Evolutionary conservation across 257 asterid genomes (phyloP).

Genomic region (Solanum chiquidenum): DNA sequence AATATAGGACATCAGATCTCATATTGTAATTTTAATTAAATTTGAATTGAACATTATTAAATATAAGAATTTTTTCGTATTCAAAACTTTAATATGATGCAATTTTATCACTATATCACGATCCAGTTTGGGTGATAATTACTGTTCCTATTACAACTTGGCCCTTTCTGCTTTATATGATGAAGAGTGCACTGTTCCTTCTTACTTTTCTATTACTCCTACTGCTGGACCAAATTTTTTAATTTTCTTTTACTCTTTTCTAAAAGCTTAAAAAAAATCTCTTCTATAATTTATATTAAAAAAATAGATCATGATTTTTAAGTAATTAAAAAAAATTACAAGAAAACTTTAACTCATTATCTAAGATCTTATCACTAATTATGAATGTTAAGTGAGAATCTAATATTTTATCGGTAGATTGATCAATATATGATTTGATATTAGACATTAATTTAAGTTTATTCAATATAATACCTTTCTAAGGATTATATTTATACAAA

Average conservation of each 20-base stretch:
- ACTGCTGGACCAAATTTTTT: not conserved
- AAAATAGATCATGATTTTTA: not conserved
- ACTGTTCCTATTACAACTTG: not conserved
- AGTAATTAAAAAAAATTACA: not conserved
- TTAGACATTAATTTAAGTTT: not conserved
- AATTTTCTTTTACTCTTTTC: too few species aligned
- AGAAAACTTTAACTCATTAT: not conserved
- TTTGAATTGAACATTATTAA: too few species aligned
- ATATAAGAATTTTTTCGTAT: too few species aligned
- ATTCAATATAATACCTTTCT: not conserved
- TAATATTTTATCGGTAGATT: not conserved
- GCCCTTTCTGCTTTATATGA: not conserved
- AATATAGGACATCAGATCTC: too few species aligned
- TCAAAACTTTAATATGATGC: too few species aligned
- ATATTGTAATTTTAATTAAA: too few species aligned
- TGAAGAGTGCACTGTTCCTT: not conserved
- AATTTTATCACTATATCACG: not conserved
- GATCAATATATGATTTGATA: not conserved
- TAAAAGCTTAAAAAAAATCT: not conserved
- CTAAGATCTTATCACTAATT: not conserved
- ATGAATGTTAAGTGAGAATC: not conserved
- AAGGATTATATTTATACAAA: not conserved
- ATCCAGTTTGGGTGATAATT: not conserved
- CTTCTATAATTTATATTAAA: too few species aligned
- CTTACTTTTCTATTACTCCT: not conserved